A percentile compares a stretch with the other conserved stretches of the same genome.
These are phyloP conservation scores for Ploettnerulaceae sp. DNA, from an alignment of 2,329 filamentous ascomycete genomes.

Conservation along the genomic window DNA sequence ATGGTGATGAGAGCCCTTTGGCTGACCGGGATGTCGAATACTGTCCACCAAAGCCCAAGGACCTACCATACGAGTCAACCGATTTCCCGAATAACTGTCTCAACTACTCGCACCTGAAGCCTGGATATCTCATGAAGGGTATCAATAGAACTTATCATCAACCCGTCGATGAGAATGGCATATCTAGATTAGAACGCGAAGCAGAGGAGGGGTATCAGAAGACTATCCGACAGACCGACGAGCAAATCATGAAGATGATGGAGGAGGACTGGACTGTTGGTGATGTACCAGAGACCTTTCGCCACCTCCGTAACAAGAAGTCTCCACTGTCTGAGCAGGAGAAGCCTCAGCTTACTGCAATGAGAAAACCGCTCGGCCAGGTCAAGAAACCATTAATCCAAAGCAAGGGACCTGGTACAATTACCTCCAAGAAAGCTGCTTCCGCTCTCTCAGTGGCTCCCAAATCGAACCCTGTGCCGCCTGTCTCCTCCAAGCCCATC, in stretches of 20 bases:
- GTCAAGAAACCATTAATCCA: constrained; percentile 24
- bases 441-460: constrained; percentile 45
- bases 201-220: constrained; percentile 44
- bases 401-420: constrained; percentile 42
- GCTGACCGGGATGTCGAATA: constrained; percentile 80
- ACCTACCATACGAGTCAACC: constrained; percentile 65
- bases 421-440: constrained; percentile 52
- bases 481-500: constrained; percentile 32
- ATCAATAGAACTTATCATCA: constrained; percentile 58
- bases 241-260: constrained; percentile 62
- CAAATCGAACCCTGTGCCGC: constrained; percentile 29
- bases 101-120: constrained; percentile 53
- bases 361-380: constrained; percentile 1
- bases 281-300: constrained; percentile 47
- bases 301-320: constrained; percentile 30
- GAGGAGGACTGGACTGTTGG: constrained; percentile 57
- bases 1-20: constrained; percentile 45
- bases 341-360: neutral
- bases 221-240: constrained; percentile 53
- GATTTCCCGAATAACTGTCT: constrained; percentile 55
- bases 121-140: constrained; percentile 54
- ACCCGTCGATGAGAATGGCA: constrained; percentile 62
- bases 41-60: constrained; percentile 68
- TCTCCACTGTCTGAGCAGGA: constrained; percentile 11
- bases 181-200: constrained; percentile 57